A percentile compares a stretch with the other conserved stretches of the same genome.
These are phyloP conservation scores for Friedmanniomyces endolithicus DNA, from an alignment of 495 filamentous ascomycete species.

Conservation along the genomic window DNA sequence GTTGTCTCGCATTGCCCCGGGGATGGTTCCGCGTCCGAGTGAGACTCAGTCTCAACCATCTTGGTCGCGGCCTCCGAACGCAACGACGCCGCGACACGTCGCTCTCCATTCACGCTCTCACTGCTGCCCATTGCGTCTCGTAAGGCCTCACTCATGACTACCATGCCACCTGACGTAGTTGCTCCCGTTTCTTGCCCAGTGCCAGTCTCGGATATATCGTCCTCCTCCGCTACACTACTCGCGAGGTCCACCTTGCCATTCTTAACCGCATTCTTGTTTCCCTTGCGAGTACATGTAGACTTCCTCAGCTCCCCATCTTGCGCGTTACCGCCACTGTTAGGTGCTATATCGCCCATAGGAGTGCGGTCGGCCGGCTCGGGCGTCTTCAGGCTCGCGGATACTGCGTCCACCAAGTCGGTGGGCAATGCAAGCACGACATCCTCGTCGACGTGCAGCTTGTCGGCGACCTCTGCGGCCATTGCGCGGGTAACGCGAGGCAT, in stretches of 20 bases:
- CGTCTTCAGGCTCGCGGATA: background rate
- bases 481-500: conserved; percentile 18
- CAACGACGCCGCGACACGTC: too few relatives aligned
- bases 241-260: background rate
- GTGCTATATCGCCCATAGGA: conserved; percentile 8
- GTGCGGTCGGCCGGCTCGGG: conserved; percentile 3
- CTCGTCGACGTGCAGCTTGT: conserved; percentile 16
- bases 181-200: background rate
- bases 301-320: conserved; percentile 5
- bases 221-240: background rate
- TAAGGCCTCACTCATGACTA: too few relatives aligned
- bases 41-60: too few relatives aligned
- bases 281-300: conserved; percentile 7
- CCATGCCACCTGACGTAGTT: background rate
- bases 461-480: conserved; percentile 17
- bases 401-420: background rate
- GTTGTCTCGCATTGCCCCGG: background rate
- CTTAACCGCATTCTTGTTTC: conserved; percentile 3
- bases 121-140: too few relatives aligned
- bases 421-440: conserved; percentile 7
- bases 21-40: background rate
- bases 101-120: too few relatives aligned
- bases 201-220: background rate
- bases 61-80: too few relatives aligned
- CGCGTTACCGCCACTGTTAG: conserved; percentile 14